Conservation (phyloP, 2,329 filamentous ascomycete genomes). For the Fusarium tanahbumbuense region DNA sequence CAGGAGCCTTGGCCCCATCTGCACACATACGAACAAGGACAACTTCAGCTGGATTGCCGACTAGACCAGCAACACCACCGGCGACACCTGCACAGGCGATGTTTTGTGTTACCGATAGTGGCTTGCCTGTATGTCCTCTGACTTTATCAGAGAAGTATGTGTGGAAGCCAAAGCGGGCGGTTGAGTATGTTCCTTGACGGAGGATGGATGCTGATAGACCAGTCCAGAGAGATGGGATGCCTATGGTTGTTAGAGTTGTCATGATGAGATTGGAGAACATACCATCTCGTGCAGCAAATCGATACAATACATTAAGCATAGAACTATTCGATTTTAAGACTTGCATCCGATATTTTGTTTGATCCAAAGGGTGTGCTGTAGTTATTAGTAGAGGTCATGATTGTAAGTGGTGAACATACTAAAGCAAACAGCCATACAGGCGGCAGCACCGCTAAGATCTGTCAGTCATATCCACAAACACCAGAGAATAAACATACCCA, state of each 20-base stretch:
- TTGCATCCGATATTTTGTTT: conserved; percentile 61
- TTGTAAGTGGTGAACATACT: conserved; percentile 48
- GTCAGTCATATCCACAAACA: not conserved
- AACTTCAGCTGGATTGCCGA: conserved; percentile 60
- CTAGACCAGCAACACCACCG: conserved; percentile 56
- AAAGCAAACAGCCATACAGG: conserved; percentile 60
- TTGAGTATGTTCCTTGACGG: conserved; percentile 59
- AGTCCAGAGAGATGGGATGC: conserved; percentile 56
- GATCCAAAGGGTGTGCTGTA: conserved; percentile 57
- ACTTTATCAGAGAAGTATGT: conserved; percentile 50
- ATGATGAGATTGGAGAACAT: not conserved
- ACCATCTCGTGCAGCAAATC: conserved; percentile 57
- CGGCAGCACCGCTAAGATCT: conserved; percentile 54
- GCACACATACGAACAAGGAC: conserved; percentile 60
- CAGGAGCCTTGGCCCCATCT: conserved; percentile 54
- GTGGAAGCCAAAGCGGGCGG: conserved; percentile 58
- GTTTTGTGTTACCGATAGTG: conserved; percentile 50
- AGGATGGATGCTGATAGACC: conserved; percentile 59
- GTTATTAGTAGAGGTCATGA: not conserved
- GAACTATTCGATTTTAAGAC: conserved; percentile 55
- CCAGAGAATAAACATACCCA: conserved; percentile 48
- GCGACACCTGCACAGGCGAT: conserved; percentile 55
- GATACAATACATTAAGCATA: conserved; percentile 54
- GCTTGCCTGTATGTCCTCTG: conserved; percentile 45
- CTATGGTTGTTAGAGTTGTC: conserved; percentile 35